Percentiles rank a stretch among this genome's conserved stretches.
phyloP scores from a whole-genome alignment of 768 basidiomycete genomes.

The Hypholoma sublateritium region DNA sequence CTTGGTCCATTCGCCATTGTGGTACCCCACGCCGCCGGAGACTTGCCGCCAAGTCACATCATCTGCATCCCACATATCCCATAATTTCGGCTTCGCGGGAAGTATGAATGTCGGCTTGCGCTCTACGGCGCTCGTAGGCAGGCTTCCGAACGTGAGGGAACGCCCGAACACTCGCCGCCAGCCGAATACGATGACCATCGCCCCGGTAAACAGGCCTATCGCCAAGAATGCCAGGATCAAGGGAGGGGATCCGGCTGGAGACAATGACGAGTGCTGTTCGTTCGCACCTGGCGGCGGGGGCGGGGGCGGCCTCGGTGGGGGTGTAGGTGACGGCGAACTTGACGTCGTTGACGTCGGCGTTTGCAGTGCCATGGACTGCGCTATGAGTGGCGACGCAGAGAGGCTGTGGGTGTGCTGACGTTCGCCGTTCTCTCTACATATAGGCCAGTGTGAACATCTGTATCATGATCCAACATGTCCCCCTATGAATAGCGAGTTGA shows the following conservation, averaged over 20 bases:
- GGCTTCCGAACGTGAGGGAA: conserved; percentile 1
- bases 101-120: conserved; percentile 2
- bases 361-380: conserved; percentile 21
- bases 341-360: conserved; percentile 6
- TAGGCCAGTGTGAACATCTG: conserved; percentile 16
- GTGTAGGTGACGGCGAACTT: no score
- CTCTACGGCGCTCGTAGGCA: background rate
- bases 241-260: conserved; percentile 44
- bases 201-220: conserved; percentile 53
- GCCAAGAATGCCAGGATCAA: conserved; percentile 61
- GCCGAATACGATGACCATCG: conserved; percentile 47
- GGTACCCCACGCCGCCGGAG: conserved; percentile 7
- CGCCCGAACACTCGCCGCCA: conserved; percentile 36
- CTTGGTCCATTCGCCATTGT: conserved; percentile 33
- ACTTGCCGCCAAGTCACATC: conserved; percentile 11
- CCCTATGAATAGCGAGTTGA: background rate
- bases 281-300: background rate
- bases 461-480: conserved; percentile 10
- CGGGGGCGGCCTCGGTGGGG: background rate
- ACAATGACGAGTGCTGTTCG: conserved; percentile 15
- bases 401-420: background rate
- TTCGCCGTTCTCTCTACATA: conserved; percentile 11
- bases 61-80: conserved; percentile 39
- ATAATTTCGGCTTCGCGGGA: conserved; percentile 39
- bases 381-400: conserved; percentile 12